phyloP scores from a whole-genome alignment of 371 early-diverging fungal species.

The Mucor saturninus region DNA sequence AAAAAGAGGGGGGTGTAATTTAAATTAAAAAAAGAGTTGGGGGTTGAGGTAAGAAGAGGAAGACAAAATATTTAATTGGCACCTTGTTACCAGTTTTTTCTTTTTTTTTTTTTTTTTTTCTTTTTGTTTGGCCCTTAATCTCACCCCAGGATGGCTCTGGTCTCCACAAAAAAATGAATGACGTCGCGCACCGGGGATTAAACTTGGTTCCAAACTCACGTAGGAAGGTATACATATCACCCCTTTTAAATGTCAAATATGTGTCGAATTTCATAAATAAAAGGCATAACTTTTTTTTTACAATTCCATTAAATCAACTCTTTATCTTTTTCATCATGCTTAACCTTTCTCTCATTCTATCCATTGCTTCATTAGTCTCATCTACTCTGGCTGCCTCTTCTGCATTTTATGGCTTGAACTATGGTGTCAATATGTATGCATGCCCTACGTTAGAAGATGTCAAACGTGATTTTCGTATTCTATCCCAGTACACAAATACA shows the following conservation, averaged over 20 bases:
- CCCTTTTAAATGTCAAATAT: background rate
- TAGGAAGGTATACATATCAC: background rate
- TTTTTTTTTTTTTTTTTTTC: conserved; percentile 5
- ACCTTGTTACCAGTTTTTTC: background rate
- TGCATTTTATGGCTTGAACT: conserved; percentile 55
- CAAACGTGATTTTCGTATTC: conserved; percentile 45
- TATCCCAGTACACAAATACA: conserved; percentile 54
- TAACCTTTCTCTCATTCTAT: background rate
- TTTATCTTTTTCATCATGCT: background rate
- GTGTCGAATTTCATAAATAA: background rate
- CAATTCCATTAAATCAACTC: background rate
- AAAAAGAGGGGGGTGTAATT: conserved; percentile 23
- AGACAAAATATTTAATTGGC: conserved; percentile 4
- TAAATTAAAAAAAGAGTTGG: conserved; percentile 39
- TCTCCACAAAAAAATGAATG: conserved; percentile 5
- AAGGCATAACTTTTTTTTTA: background rate
- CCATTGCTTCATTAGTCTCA: background rate
- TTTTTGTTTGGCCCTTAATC: conserved; percentile 18
- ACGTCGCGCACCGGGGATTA: conserved; percentile 13
- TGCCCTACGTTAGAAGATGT: conserved; percentile 58
- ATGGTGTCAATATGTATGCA: conserved; percentile 52
- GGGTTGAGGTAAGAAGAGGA: conserved; percentile 27
- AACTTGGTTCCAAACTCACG: background rate
- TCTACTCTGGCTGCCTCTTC: background rate
- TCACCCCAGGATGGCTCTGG: conserved; percentile 17